These are phyloP conservation scores for Nemania serpens DNA, from an alignment of 2,329 filamentous ascomycete genomes.

Conservation along the genomic window DNA sequence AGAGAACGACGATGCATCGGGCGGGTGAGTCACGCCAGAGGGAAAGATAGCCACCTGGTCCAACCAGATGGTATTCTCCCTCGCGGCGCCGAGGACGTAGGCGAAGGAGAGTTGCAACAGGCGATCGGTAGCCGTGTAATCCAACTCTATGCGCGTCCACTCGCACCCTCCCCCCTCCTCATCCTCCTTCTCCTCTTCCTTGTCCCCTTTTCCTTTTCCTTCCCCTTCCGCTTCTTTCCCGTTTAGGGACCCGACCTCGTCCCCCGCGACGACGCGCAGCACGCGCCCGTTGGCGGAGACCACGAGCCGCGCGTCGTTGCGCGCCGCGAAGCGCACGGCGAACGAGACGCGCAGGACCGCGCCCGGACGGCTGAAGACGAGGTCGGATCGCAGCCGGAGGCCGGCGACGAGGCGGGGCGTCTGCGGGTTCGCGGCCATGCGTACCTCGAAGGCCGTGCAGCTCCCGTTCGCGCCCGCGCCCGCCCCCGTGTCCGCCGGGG, in stretches of 20 bases:
- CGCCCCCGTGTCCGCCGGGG: neutral
- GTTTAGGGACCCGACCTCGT: too few species aligned
- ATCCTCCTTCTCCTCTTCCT: neutral
- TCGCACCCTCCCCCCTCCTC: neutral
- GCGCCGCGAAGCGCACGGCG: slow-evolving; percentile 29
- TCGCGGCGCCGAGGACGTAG: slow-evolving; percentile 27
- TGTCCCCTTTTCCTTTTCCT: neutral
- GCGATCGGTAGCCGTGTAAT: slow-evolving; percentile 47
- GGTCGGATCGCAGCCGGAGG: slow-evolving; percentile 30
- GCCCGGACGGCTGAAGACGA: slow-evolving; percentile 26
- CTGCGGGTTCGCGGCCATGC: slow-evolving; percentile 33
- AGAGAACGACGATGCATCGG: neutral
- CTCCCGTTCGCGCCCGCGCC: slow-evolving; percentile 29
- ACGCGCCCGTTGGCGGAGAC: slow-evolving; percentile 46
- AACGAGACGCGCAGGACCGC: slow-evolving; percentile 29
- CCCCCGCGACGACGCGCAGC: slow-evolving; percentile 10
- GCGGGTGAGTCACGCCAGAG: neutral
- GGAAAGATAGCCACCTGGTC: slow-evolving; percentile 31
- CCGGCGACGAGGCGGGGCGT: slow-evolving; percentile 33
- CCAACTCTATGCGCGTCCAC: slow-evolving; percentile 50
- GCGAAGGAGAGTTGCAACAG: slow-evolving; percentile 34
- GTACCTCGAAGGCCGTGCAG: slow-evolving; percentile 33
- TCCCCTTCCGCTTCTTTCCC: neutral
- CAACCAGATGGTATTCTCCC: slow-evolving; percentile 30
- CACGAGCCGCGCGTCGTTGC: slow-evolving; percentile 44